A percentile compares a stretch with the other conserved stretches of the same genome.
Conservation (phyloP, 1,284 basidiomycete genomes). For the Ustanciosporium gigantosporum region DNA sequence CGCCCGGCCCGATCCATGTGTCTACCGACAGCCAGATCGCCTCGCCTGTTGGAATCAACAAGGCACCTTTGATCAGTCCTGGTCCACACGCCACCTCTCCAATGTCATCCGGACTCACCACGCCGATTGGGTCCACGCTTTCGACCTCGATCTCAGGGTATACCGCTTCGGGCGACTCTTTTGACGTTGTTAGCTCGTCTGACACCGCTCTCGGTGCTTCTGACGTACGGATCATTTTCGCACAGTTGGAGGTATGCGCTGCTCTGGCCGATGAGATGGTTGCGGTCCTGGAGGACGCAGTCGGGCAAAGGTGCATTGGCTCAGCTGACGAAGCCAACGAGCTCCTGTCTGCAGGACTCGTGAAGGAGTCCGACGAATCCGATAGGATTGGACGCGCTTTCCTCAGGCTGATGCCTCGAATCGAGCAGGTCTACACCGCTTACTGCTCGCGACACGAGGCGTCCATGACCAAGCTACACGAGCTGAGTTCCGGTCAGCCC, state of each 20-base stretch:
- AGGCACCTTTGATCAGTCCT: neutral
- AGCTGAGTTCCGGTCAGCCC: constrained; percentile 47
- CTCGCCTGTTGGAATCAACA: too few relatives aligned
- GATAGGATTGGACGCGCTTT: constrained; percentile 81
- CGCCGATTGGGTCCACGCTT: constrained; percentile 13
- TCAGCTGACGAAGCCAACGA: constrained; percentile 20
- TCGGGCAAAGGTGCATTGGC: constrained; percentile 37
- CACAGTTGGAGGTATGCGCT: constrained; percentile 76
- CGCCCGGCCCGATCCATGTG: neutral
- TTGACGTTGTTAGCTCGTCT: constrained; percentile 4
- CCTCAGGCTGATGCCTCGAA: constrained; percentile 72
- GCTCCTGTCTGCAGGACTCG: constrained; percentile 13
- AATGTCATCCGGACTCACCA: constrained; percentile 6
- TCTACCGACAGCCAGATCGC: too few relatives aligned
- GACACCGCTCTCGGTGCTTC: constrained; percentile 68
- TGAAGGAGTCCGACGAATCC: constrained; percentile 26
- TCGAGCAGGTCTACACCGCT: constrained; percentile 77
- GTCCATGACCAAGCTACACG: constrained; percentile 69
- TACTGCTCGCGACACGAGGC: constrained; percentile 85
- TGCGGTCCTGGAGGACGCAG: constrained; percentile 60
- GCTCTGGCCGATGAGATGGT: constrained; percentile 72
- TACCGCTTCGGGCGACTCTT: constrained; percentile 1
- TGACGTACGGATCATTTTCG: constrained; percentile 76
- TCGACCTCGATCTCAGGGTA: constrained; percentile 3
- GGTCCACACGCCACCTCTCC: constrained; percentile 13